Evolutionary conservation across 2,329 filamentous ascomycete species (phyloP).

Genomic region (Penicillium psychrosexuale): DNA sequence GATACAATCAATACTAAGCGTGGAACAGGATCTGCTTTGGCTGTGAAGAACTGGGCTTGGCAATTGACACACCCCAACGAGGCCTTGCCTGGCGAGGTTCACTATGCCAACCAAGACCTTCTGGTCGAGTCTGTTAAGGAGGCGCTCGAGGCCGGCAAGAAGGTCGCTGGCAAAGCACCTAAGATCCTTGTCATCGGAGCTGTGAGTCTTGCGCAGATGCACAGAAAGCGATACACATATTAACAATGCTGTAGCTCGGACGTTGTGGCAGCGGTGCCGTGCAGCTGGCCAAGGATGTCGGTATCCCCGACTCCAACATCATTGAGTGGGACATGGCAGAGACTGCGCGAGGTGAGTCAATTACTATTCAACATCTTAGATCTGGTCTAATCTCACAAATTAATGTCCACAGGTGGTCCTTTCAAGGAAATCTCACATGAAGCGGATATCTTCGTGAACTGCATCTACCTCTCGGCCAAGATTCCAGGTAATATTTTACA

Average conservation of each 20-base stretch:
- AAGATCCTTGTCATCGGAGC: constrained; percentile 80
- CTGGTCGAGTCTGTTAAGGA: constrained; percentile 73
- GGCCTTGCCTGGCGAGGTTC: constrained; percentile 60
- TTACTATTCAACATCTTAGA: not conserved
- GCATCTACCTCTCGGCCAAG: constrained; percentile 77
- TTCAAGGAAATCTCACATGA: constrained; percentile 72
- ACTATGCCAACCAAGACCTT: constrained; percentile 65
- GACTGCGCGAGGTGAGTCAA: constrained; percentile 58
- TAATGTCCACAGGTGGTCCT: constrained; percentile 56
- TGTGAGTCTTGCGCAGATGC: constrained; percentile 34
- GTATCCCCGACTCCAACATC: constrained; percentile 67
- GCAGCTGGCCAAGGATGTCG: constrained; percentile 72
- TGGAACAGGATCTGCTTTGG: constrained; percentile 61
- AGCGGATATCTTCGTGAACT: constrained; percentile 75
- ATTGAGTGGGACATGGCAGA: constrained; percentile 75
- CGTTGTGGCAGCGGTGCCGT: constrained; percentile 83
- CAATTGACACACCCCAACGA: constrained; percentile 69
- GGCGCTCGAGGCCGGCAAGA: constrained; percentile 63
- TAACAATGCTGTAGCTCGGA: constrained; percentile 31
- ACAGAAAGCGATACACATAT: not conserved
- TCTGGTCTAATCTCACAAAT: not conserved
- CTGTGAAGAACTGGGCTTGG: constrained; percentile 77
- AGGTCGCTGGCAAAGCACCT: constrained; percentile 65
- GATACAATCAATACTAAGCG: constrained; percentile 5
- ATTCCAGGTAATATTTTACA: constrained; percentile 55